Conservation (phyloP, 1,139 yeast genomes). For the Kodamaea alishanica region DNA sequence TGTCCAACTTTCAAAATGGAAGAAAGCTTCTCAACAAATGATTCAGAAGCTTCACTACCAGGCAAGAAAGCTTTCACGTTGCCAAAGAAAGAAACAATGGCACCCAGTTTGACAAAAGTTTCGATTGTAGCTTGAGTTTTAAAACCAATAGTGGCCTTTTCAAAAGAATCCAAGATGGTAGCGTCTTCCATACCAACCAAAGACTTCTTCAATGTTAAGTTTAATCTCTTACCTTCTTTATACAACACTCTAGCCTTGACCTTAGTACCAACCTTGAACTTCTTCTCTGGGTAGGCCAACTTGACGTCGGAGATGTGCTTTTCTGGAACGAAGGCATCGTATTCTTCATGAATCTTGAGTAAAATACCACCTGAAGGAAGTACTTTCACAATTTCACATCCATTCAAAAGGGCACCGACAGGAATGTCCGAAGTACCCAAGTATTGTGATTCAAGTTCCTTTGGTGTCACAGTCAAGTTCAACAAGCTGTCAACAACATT, state of each 20-base stretch:
- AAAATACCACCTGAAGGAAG: constrained; percentile 62
- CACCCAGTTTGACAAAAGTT: constrained; percentile 71
- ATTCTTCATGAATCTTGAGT: constrained; percentile 60
- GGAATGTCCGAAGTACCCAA: constrained; percentile 70
- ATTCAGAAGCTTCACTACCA: constrained; percentile 82
- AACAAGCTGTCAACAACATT: constrained; percentile 63
- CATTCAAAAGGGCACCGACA: constrained; percentile 62
- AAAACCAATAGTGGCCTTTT: constrained; percentile 53
- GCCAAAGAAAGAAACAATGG: constrained; percentile 79
- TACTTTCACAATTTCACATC: constrained; percentile 57
- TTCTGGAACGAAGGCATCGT: constrained; percentile 73
- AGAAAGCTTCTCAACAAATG: constrained; percentile 71
- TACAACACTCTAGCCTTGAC: constrained; percentile 67
- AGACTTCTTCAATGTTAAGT: constrained; percentile 78
- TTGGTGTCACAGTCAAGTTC: constrained; percentile 65
- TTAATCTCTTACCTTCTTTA: constrained; percentile 40
- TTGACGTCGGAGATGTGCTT: constrained; percentile 81
- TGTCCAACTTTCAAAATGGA: constrained; percentile 83
- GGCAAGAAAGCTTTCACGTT: constrained; percentile 77
- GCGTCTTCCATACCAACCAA: constrained; percentile 66
- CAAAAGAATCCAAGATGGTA: constrained; percentile 49
- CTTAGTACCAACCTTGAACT: constrained; percentile 78
- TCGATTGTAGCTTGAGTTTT: constrained; percentile 75
- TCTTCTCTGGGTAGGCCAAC: constrained; percentile 85
- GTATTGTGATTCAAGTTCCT: constrained; percentile 59